Percentiles rank a stretch among this genome's conserved stretches.
These are phyloP conservation scores for Capsella bursapastoris DNA, from an alignment of 345 rosid genomes.

Conservation along the genomic window DNA sequence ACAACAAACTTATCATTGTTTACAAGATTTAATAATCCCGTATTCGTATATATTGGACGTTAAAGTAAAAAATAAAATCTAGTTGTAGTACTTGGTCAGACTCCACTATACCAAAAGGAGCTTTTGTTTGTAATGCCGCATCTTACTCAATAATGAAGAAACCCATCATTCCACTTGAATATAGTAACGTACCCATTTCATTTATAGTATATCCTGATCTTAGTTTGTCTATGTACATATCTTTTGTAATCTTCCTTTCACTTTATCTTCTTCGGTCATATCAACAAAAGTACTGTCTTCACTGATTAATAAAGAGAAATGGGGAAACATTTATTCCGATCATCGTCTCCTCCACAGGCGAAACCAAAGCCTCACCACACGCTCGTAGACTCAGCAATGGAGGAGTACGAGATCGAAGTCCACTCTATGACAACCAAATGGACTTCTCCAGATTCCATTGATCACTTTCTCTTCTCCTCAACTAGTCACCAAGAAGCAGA, in stretches of 20 bases:
- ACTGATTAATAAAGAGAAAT: constrained; percentile 1
- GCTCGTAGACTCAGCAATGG: constrained; percentile 53
- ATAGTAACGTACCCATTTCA: not conserved
- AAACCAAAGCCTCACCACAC: constrained; percentile 34
- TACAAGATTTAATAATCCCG: too few relatives aligned
- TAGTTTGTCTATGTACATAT: not conserved
- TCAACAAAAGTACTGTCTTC: not conserved
- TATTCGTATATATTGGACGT: not conserved
- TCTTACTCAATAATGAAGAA: not conserved
- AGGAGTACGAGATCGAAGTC: constrained; percentile 54
- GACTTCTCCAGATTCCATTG: constrained; percentile 25
- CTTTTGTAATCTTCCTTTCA: not conserved
- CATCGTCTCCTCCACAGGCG: constrained; percentile 30
- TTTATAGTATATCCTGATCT: not conserved
- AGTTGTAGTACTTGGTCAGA: not conserved
- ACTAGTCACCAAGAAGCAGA: constrained; percentile 52
- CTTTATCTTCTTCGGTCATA: constrained; percentile 10
- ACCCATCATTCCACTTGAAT: not conserved
- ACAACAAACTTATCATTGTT: not conserved
- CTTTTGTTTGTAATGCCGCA: not conserved
- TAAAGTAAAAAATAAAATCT: not conserved
- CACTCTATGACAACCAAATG: constrained; percentile 53
- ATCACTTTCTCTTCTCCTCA: constrained; percentile 48
- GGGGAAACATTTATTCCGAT: constrained; percentile 40
- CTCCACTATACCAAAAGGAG: not conserved